Base-by-base conservation (phyloP, 495 filamentous ascomycete genomes). In the Aspergillus wentii region DNA sequence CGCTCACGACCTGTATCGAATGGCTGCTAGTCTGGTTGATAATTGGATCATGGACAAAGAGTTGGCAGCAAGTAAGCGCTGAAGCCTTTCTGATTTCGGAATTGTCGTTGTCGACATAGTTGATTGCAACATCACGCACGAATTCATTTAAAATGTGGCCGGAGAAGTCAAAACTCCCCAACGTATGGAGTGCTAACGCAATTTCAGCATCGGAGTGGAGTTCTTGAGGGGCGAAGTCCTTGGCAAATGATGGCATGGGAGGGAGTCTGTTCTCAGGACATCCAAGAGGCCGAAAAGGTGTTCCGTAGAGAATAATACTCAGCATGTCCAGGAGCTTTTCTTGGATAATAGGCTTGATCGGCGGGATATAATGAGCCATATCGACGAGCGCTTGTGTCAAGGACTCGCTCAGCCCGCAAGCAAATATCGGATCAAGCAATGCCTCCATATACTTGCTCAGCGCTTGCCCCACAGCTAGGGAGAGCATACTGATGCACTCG, bases 391-490 rank as follows among this genome's bases (percentile, higher is more conserved):
- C 92, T 56, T 97, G 90, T 0, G 88, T 95, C 14, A 99, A 74
- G 34, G 92, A 87, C 45, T 87, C 83, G 38, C 86, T 95, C 26
- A 99, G 71, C 30, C 91, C 90, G 48, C 92, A 99, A 13, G 87
- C 87, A 61, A 99, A 97, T 43, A 99, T 95, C 3, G 94, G 89
- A 47, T 97, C 91, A 2, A 99, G 76, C 17, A 97, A 65, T 13
- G 87, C 85, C 49, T 96, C 88, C 85, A 99, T 95, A 52, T 96
- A 94, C 55, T 95, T 97, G 74, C 85, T 95, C 43, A 99, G 76
- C 1, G 91, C 85, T 67, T 97, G 94, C 16, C 92, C 92, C 19
- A 97, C 91, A 8, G 92, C 92, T 27, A 88, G 79, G 4, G 92
- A 89, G 23, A 99, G 74, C 75, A 94, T 89, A 59, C 92, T 97